Evolutionary conservation across 768 basidiomycete genomes (phyloP).

Genomic region (Symmetrospora coprosmae): DNA sequence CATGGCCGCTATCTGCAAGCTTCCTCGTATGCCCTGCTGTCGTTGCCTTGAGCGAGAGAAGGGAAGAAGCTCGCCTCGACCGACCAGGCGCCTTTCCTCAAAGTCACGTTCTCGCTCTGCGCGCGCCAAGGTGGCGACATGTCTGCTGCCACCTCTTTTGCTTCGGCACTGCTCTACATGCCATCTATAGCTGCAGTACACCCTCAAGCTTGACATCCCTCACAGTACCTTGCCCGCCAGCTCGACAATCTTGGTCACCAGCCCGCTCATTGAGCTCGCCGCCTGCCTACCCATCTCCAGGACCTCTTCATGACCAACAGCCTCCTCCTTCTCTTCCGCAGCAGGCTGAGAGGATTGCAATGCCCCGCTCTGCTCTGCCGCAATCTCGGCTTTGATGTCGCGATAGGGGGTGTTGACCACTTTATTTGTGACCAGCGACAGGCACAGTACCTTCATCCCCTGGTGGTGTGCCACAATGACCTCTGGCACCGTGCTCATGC

Average conservation of each 20-base stretch:
- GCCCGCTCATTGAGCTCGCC: slow-evolving; percentile 15
- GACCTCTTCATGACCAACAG: slow-evolving; percentile 20
- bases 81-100: no score
- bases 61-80: no score
- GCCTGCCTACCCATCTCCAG: background rate
- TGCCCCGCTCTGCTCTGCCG: slow-evolving; percentile 46
- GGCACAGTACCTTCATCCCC: slow-evolving; percentile 58
- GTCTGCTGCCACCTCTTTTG: no score
- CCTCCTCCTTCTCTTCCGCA: slow-evolving; percentile 19
- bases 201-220: no score
- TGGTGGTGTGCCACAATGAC: slow-evolving; percentile 56
- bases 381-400: slow-evolving; percentile 59
- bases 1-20: no score
- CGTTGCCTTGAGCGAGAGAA: no score
- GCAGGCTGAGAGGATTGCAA: no score
- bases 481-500: slow-evolving; percentile 86
- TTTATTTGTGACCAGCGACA: slow-evolving; percentile 73
- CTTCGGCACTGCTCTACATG: no score
- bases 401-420: slow-evolving; percentile 60
- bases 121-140: no score
- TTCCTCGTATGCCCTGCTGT: no score
- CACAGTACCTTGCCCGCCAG: slow-evolving; percentile 1
- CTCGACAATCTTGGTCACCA: slow-evolving; percentile 18
- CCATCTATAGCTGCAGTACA: no score
- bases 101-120: no score